Conservation (phyloP, 73 alveolate genomes). For the Paramecium octaurelia region DNA sequence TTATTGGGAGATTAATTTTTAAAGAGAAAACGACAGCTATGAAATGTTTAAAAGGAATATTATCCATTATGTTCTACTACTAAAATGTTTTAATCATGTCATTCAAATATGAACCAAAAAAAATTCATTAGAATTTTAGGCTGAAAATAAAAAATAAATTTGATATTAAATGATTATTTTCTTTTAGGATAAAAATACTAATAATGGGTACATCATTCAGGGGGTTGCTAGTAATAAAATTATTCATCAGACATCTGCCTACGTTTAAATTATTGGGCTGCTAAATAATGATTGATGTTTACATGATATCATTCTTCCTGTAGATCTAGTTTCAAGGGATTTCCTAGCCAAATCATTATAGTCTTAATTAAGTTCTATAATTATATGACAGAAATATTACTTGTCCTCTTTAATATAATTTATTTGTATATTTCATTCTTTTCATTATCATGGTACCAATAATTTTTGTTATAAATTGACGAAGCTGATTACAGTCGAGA, state of each 20-base stretch:
- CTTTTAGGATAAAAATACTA: background rate
- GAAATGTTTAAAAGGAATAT: no score
- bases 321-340: background rate
- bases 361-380: background rate
- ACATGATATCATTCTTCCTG: conserved; percentile 3
- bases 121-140: no score
- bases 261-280: background rate
- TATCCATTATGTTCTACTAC: no score
- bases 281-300: background rate
- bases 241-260: background rate
- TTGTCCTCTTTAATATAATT: conserved; percentile 19
- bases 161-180: background rate
- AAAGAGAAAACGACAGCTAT: background rate
- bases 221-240: background rate
- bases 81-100: no score
- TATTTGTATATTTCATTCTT: background rate
- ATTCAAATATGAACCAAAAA: background rate
- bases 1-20: background rate
- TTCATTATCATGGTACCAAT: background rate
- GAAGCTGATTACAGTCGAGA: background rate
- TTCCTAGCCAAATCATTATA: conserved; percentile 37
- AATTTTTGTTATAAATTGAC: background rate
- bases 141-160: no score
- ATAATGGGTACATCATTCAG: background rate
- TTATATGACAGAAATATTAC: background rate